These are phyloP conservation scores for Phaseolus coccineus DNA, from an alignment of 331 rosid species.

Conservation along the genomic window DNA sequence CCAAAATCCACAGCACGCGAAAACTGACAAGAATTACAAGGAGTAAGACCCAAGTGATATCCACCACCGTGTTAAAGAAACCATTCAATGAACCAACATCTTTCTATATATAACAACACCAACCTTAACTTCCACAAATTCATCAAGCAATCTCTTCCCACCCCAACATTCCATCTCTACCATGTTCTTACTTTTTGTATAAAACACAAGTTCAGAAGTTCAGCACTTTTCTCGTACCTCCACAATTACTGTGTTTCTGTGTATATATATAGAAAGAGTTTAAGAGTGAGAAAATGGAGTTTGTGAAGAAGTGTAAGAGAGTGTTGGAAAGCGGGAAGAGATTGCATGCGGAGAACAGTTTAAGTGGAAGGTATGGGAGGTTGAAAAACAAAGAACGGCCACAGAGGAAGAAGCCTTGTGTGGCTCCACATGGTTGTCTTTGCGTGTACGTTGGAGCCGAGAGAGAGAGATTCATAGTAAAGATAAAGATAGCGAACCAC, in stretches of 20 bases:
- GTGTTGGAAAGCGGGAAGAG: slow-evolving; percentile 38
- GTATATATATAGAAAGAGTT: neutral
- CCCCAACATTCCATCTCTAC: neutral
- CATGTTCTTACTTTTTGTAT: no score
- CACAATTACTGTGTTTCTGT: no score
- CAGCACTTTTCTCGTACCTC: neutral
- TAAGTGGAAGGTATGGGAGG: slow-evolving; percentile 18
- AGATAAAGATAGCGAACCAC: slow-evolving; percentile 62
- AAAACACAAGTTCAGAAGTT: neutral
- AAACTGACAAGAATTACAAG: neutral
- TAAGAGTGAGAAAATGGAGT: slow-evolving; percentile 27
- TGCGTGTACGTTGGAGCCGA: slow-evolving; percentile 69
- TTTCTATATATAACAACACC: neutral
- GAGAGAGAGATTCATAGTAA: slow-evolving; percentile 60
- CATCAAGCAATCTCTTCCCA: no score
- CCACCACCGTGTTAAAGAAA: neutral
- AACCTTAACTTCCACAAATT: neutral
- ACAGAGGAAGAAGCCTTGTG: slow-evolving; percentile 23
- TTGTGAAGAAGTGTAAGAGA: slow-evolving; percentile 48
- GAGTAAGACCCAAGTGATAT: neutral
- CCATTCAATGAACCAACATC: neutral
- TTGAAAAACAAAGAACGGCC: neutral
- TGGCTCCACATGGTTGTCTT: slow-evolving; percentile 67
- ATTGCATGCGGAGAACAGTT: neutral
- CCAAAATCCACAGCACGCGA: slow-evolving; percentile 6